These are phyloP conservation scores for Amanita polypyramis DNA, from an alignment of 768 basidiomycete genomes.

Conservation along the genomic window DNA sequence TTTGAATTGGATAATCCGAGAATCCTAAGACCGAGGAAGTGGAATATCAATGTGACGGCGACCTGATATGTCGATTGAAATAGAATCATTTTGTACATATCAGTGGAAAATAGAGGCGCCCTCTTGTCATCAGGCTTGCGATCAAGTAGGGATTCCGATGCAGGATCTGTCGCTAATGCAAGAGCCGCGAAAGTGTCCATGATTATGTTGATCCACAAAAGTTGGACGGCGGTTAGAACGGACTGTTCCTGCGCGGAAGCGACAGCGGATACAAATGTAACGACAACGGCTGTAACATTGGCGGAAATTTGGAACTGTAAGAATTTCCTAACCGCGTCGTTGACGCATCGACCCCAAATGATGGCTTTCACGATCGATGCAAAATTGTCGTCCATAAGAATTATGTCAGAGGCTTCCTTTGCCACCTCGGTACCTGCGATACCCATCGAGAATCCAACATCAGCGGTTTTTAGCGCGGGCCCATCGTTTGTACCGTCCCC, in stretches of 20 bases:
- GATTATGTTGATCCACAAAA: constrained; percentile 98
- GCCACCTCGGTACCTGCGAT: constrained; percentile 97
- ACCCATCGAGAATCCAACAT: constrained; percentile 97
- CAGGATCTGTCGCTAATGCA: constrained; percentile 94
- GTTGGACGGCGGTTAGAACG: constrained; percentile 90
- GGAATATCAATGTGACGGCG: constrained; percentile 73
- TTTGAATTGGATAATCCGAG: constrained; percentile 40
- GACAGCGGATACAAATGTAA: constrained; percentile 88
- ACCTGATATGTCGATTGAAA: constrained; percentile 87
- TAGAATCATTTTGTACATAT: constrained; percentile 97
- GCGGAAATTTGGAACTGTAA: constrained; percentile 91
- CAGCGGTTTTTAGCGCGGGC: constrained; percentile 88
- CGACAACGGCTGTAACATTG: constrained; percentile 91
- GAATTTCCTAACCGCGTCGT: constrained; percentile 96
- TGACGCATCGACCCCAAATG: constrained; percentile 98
- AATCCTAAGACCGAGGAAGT: constrained; percentile 72
- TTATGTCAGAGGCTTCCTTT: constrained; percentile 98
- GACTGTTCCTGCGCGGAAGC: constrained; percentile 67
- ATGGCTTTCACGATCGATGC: constrained; percentile 94
- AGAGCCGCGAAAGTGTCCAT: constrained; percentile 99
- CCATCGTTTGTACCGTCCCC: constrained; percentile 99
- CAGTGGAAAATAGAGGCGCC: constrained; percentile 78
- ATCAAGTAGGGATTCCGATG: constrained; percentile 67
- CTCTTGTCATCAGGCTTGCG: constrained; percentile 87
- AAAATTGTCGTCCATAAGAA: constrained; percentile 97